Percentiles rank a stretch among this genome's conserved stretches.
Evolutionary conservation across 1,284 basidiomycete species (phyloP).

Genomic region (Phylloporus sp.): DNA sequence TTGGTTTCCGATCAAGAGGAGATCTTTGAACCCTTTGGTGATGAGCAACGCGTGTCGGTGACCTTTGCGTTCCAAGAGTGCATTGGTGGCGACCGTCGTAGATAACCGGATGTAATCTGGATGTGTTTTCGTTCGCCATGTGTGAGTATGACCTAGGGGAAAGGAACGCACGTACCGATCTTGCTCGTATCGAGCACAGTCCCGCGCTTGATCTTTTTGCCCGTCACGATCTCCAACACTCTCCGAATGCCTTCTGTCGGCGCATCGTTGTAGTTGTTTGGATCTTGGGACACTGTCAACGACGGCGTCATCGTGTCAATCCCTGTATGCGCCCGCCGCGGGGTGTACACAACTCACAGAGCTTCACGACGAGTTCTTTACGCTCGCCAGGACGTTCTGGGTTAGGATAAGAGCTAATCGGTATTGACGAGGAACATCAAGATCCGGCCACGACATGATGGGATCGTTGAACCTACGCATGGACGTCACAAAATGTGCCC

Average conservation of each 20-base stretch:
- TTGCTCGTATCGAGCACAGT: conserved; percentile 76
- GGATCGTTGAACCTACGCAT: conserved; percentile 53
- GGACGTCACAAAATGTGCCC: conserved; percentile 83
- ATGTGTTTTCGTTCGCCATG: not conserved
- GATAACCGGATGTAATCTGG: conserved; percentile 94
- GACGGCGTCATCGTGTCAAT: not conserved
- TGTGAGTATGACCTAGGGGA: not conserved
- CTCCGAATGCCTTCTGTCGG: conserved; percentile 94
- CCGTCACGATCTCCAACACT: conserved; percentile 82
- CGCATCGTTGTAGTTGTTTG: conserved; percentile 88
- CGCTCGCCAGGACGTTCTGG: conserved; percentile 59
- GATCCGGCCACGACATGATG: not conserved
- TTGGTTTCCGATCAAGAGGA: conserved; percentile 92
- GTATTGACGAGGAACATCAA: conserved; percentile 1
- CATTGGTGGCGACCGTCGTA: conserved; percentile 97
- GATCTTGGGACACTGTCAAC: conserved; percentile 79
- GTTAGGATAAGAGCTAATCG: conserved; percentile 70
- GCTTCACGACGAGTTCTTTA: conserved; percentile 81
- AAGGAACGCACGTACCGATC: conserved; percentile 60
- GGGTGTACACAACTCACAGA: conserved; percentile 52
- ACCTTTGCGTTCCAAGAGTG: conserved; percentile 93
- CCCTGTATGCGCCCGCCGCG: too few relatives aligned
- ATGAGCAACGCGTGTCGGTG: conserved; percentile 91
- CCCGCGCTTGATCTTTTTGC: conserved; percentile 67
- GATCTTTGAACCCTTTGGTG: conserved; percentile 91